Evolutionary conservation across 108 stramenopile genomes (phyloP).

Genomic region (Epipyxis sp.): DNA sequence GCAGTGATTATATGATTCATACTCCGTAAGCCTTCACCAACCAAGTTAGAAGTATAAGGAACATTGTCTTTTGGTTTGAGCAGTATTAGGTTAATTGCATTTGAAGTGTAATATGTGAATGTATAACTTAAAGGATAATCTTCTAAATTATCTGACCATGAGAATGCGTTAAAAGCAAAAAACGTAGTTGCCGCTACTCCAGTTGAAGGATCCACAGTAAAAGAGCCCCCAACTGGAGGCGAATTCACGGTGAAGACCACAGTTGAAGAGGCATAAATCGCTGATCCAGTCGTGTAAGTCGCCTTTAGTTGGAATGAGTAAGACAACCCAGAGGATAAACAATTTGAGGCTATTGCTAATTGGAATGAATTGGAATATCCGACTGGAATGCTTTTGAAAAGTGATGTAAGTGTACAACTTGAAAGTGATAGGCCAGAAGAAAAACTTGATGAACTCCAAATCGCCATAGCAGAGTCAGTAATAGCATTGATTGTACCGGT

Average conservation of each 20-base stretch:
- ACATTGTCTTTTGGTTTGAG: background rate
- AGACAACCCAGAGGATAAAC: constrained; percentile 18
- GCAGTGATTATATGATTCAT: background rate
- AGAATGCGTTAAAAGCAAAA: background rate
- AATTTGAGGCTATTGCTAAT: constrained; percentile 3
- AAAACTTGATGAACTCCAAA: background rate
- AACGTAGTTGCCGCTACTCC: constrained; percentile 3
- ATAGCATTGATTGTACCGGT: background rate
- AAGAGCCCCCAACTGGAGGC: constrained; percentile 1
- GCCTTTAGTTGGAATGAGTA: constrained; percentile 17
- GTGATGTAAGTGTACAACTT: constrained; percentile 8
- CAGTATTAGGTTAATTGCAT: constrained; percentile 9
- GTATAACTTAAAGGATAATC: constrained; percentile 22
- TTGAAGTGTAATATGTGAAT: constrained; percentile 15
- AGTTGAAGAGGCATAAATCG: background rate
- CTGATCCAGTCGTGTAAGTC: background rate
- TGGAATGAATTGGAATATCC: constrained; percentile 12
- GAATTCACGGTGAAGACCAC: constrained; percentile 19
- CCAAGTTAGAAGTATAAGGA: background rate
- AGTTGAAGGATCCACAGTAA: background rate
- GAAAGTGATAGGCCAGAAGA: background rate
- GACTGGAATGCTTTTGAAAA: too few relatives aligned
- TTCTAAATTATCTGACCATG: constrained; percentile 7
- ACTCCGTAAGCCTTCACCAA: background rate
- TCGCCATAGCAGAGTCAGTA: background rate